Base-by-base conservation (phyloP, 176 grass and related monocot genomes). In the Aegilops umbellulata region DNA sequence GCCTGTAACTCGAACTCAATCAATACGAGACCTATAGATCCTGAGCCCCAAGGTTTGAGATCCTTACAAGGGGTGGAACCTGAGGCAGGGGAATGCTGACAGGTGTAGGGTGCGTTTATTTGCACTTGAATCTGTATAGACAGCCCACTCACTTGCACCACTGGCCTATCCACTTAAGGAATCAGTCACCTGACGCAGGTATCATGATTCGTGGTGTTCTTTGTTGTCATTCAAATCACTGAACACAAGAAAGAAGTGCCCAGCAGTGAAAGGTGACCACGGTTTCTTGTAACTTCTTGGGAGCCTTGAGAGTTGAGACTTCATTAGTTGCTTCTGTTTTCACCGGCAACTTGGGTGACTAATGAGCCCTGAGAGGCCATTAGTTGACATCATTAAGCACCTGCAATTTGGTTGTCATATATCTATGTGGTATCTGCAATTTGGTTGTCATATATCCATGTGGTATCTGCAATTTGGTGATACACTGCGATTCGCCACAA, bases 381-480 rank as follows among this genome's bases (percentile, higher is more conserved):
- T 14, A 83, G 24, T 57, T 35, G 62, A 26, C 69, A 8, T 65
- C 44, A 30, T 35, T 49, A 30, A 51, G 26, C 24, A 19, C 30
- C 65, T 84, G 27, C n/a, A n/a, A n/a, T n/a, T n/a, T n/a, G n/a
- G 83, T 79, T 36, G 65, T 60, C 58, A 72, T 47, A 66, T 16
- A 66, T 66, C 34, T 67, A 6, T 57, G 16, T 81, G 35, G 27
- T 67, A 58, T 61, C 69, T 69, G 61, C 51, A 46, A 8, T 62
- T 55, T 85, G 16, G 83, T 79, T 36, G 65, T 60, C 58, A 72
- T 47, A 66, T 16, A 66, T 66, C 34, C 60, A 6, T 57, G 16
- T 81, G 35, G 27, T 67, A 58, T 61, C 69, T 69, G 61, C 51
- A 46, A 8, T 62, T 55, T 85, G 16, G 15, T 72, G 63, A 64